These are phyloP conservation scores for Fusarium chlamydosporum DNA, from an alignment of 2,329 filamentous ascomycete species.

Conservation along the genomic window DNA sequence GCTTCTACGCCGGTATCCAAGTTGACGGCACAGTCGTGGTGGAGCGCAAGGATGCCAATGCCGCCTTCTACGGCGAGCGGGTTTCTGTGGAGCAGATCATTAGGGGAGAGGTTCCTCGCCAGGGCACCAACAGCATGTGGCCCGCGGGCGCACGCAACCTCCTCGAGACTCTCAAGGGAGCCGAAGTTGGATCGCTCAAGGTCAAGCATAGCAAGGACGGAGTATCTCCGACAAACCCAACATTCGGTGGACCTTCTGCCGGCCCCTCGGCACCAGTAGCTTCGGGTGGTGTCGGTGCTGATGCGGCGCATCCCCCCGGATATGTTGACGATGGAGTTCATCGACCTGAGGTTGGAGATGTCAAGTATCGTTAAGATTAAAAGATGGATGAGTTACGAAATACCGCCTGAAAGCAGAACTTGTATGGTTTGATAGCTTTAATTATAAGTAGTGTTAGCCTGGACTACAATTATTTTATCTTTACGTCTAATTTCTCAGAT, in stretches of 20 bases:
- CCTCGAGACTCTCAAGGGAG: constrained; percentile 52
- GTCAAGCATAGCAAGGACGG: constrained; percentile 40
- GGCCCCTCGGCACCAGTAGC: constrained; percentile 24
- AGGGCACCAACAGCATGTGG: constrained; percentile 52
- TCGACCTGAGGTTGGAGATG: constrained; percentile 45
- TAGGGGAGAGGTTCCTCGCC: constrained; percentile 56
- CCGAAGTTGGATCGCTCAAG: constrained; percentile 51
- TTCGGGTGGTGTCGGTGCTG: constrained; percentile 16
- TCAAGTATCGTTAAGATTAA: constrained; percentile 45
- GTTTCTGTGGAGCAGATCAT: constrained; percentile 64
- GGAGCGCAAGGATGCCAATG: constrained; percentile 89
- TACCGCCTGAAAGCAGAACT: constrained; percentile 31
- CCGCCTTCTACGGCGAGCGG: constrained; percentile 82
- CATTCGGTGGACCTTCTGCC: constrained; percentile 28
- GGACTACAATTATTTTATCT: no score
- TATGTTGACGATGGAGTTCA: constrained; percentile 48
- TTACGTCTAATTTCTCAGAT: no score
- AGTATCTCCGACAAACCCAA: constrained; percentile 18
- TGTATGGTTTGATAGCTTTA: background rate
- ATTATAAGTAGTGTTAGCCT: constrained; percentile 1
- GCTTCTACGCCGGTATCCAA: constrained; percentile 88
- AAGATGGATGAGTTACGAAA: constrained; percentile 25
- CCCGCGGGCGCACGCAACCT: constrained; percentile 53
- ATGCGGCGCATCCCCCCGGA: constrained; percentile 37
- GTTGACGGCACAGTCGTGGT: constrained; percentile 90